Percentiles rank a stretch among this genome's conserved stretches.
phyloP scores from a whole-genome alignment of 208 protist species.

The Leishmania major region DNA sequence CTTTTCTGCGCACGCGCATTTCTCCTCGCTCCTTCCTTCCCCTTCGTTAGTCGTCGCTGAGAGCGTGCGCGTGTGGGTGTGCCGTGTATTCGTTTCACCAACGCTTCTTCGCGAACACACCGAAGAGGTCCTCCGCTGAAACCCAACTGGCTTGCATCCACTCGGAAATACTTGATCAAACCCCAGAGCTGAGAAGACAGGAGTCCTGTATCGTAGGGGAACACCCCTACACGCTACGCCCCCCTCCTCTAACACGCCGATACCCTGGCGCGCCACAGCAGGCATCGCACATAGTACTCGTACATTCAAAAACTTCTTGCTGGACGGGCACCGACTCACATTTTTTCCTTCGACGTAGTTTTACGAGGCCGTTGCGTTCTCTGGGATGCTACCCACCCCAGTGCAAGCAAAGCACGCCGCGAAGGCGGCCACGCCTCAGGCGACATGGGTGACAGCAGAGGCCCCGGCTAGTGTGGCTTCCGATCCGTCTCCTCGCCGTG shows the following conservation, averaged over 20 bases:
- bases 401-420: neutral
- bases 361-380: neutral
- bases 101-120: neutral
- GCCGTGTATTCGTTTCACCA: no score
- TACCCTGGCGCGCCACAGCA: neutral
- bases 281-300: neutral
- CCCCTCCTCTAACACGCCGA: neutral
- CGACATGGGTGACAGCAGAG: neutral
- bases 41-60: neutral
- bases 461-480: neutral
- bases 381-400: neutral
- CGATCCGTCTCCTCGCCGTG: conserved; percentile 1
- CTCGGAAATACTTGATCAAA: neutral
- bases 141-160: neutral
- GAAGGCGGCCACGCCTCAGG: neutral
- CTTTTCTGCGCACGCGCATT: neutral
- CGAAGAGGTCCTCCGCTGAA: neutral
- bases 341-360: neutral
- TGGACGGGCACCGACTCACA: no score
- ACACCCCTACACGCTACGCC: neutral
- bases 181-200: neutral
- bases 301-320: neutral
- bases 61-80: neutral
- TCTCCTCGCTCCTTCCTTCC: neutral
- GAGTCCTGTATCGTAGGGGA: neutral